Percentiles rank a stretch among this genome's conserved stretches.
These are phyloP conservation scores for Pseudozyma thailandica DNA, from an alignment of 1,284 basidiomycete genomes.

Conservation along the genomic window DNA sequence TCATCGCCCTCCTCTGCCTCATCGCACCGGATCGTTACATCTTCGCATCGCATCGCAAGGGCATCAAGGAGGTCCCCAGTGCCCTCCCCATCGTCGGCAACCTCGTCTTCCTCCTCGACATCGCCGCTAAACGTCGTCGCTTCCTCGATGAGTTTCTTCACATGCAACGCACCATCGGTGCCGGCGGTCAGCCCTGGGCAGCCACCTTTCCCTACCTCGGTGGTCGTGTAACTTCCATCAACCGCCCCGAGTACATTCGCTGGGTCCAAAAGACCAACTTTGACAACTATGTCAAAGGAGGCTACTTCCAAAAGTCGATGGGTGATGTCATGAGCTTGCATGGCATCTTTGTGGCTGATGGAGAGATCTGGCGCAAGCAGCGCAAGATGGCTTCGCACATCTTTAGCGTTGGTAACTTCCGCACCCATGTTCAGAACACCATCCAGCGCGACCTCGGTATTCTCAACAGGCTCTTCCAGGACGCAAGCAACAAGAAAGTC, in stretches of 20 bases:
- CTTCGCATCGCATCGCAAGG: slow-evolving; percentile 39
- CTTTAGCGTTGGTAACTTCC: slow-evolving; percentile 56
- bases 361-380: slow-evolving; percentile 58
- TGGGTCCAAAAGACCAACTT: slow-evolving; percentile 60
- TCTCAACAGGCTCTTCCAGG: slow-evolving; percentile 32
- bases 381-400: slow-evolving; percentile 60
- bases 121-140: slow-evolving; percentile 33
- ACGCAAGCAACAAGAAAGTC: slow-evolving; percentile 13
- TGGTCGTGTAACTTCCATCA: slow-evolving; percentile 41
- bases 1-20: slow-evolving; percentile 36
- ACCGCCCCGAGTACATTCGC: slow-evolving; percentile 50
- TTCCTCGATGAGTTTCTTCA: slow-evolving; percentile 44
- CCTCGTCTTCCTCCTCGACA: slow-evolving; percentile 37
- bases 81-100: slow-evolving; percentile 45
- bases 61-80: slow-evolving; percentile 38
- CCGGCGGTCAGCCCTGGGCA: slow-evolving; percentile 32
- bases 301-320: slow-evolving; percentile 36
- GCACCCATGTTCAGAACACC: slow-evolving; percentile 46
- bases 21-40: slow-evolving; percentile 50
- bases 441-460: slow-evolving; percentile 34
- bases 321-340: slow-evolving; percentile 47
- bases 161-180: slow-evolving; percentile 21
- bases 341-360: slow-evolving; percentile 63
- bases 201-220: slow-evolving; percentile 35
- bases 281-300: slow-evolving; percentile 49